Percentiles rank a stretch among this genome's conserved stretches.
Evolutionary conservation across 331 rosid genomes (phyloP).

Genomic region (Erythrophleum ivorense): DNA sequence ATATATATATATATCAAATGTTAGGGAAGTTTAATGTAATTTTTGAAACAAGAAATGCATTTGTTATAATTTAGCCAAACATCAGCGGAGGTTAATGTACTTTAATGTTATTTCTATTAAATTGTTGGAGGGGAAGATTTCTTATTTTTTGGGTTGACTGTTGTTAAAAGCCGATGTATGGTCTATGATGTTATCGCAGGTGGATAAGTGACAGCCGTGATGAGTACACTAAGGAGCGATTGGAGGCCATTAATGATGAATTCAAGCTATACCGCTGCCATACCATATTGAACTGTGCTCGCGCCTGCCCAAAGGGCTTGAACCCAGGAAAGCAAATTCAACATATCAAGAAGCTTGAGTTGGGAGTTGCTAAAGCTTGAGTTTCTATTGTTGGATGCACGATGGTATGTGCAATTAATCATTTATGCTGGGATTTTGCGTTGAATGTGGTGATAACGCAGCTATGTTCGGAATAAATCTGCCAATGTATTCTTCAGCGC

Average conservation of each 20-base stretch:
- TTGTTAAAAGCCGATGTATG: background rate
- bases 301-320: conserved; percentile 3
- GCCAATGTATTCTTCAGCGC: background rate
- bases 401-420: background rate
- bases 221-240: background rate
- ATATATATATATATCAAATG: too few species aligned
- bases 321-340: conserved; percentile 10
- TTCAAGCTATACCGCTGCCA: conserved; percentile 5
- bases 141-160: background rate
- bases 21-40: too few species aligned
- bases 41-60: too few species aligned
- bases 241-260: conserved; percentile 2
- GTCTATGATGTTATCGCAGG: background rate
- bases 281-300: conserved; percentile 13
- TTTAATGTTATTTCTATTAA: too few species aligned
- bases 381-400: background rate
- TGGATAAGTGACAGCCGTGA: conserved; percentile 10
- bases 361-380: conserved; percentile 2
- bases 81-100: background rate
- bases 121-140: background rate
- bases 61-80: too few species aligned
- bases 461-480: background rate
- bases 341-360: conserved; percentile 1
- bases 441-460: background rate
- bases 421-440: background rate